phyloP scores from a whole-genome alignment of 345 rosid species.

The Ricinus communis region DNA sequence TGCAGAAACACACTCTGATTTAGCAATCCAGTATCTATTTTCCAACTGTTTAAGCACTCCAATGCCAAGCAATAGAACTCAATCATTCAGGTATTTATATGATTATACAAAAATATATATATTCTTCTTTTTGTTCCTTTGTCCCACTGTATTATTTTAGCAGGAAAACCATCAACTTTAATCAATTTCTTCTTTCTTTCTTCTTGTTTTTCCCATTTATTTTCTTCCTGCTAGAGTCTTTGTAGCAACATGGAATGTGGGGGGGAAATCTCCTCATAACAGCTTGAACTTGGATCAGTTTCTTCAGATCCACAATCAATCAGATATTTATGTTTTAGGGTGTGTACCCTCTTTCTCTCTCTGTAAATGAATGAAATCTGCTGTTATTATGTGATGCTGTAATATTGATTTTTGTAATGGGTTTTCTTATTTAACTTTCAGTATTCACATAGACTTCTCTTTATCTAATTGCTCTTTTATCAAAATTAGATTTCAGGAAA shows the following conservation, averaged over 20 bases:
- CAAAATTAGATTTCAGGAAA: slow-evolving; percentile 86
- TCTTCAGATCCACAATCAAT: slow-evolving; percentile 56
- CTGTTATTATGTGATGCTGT: too few relatives aligned
- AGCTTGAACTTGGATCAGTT: slow-evolving; percentile 63
- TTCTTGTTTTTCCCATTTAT: not conserved
- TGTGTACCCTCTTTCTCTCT: slow-evolving; percentile 19
- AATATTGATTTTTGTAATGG: too few relatives aligned
- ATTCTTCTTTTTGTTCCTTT: not conserved
- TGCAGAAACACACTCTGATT: slow-evolving; percentile 49
- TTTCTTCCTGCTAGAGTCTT: slow-evolving; percentile 53
- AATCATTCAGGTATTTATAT: slow-evolving; percentile 64
- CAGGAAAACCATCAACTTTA: not conserved
- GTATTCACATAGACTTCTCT: not conserved
- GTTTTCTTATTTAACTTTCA: too few relatives aligned
- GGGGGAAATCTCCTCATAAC: slow-evolving; percentile 78
- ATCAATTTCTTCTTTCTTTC: not conserved
- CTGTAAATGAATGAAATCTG: not conserved
- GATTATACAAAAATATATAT: not conserved
- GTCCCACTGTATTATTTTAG: not conserved
- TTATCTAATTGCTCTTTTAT: not conserved
- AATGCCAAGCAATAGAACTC: slow-evolving; percentile 44
- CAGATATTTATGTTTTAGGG: slow-evolving; percentile 90
- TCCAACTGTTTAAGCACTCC: slow-evolving; percentile 32
- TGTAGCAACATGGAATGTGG: slow-evolving; percentile 98
- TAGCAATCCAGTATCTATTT: slow-evolving; percentile 46